Percentiles rank a stretch among this genome's conserved stretches.
These are phyloP conservation scores for Cutaneotrichosporon dermatis DNA, from an alignment of 1,284 basidiomycete genomes.

Conservation along the genomic window DNA sequence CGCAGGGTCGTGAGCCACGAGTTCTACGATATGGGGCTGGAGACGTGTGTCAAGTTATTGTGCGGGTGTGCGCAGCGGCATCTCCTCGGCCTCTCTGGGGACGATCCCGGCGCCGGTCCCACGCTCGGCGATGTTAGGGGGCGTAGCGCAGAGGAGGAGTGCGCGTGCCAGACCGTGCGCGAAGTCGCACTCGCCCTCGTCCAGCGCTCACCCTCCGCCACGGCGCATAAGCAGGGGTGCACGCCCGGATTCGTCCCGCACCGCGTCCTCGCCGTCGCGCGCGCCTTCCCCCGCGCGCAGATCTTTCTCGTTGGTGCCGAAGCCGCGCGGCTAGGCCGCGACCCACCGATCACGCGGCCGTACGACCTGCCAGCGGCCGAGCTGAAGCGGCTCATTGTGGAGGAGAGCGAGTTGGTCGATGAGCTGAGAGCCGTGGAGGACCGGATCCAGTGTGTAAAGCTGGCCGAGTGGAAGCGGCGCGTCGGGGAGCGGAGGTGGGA, in stretches of 20 bases:
- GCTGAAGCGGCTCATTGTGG: not conserved
- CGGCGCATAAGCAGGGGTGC: not conserved
- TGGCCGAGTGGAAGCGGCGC: not conserved
- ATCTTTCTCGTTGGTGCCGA: not conserved
- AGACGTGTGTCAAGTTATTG: not conserved
- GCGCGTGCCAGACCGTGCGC: not conserved
- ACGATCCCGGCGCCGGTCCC: no score
- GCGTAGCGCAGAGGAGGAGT: no score
- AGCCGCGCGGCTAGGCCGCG: not conserved
- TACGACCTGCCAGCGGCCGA: not conserved
- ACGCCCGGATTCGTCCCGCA: not conserved
- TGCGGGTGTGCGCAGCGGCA: no score
- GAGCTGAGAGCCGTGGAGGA: not conserved
- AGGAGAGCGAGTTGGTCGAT: not conserved
- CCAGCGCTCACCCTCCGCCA: not conserved
- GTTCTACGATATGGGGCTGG: not conserved
- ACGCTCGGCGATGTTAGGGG: no score
- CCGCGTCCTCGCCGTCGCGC: not conserved
- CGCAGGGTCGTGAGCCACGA: not conserved
- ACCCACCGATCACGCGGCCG: not conserved
- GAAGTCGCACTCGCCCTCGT: not conserved
- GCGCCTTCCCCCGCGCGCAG: not conserved
- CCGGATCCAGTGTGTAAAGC: not conserved
- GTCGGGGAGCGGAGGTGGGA: not conserved
- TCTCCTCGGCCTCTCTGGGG: no score